Evolutionary conservation across 2,329 filamentous ascomycete genomes (phyloP), one percentile per base, ranked within the genome.

Genomic region (Aspergillus texensis): DNA sequence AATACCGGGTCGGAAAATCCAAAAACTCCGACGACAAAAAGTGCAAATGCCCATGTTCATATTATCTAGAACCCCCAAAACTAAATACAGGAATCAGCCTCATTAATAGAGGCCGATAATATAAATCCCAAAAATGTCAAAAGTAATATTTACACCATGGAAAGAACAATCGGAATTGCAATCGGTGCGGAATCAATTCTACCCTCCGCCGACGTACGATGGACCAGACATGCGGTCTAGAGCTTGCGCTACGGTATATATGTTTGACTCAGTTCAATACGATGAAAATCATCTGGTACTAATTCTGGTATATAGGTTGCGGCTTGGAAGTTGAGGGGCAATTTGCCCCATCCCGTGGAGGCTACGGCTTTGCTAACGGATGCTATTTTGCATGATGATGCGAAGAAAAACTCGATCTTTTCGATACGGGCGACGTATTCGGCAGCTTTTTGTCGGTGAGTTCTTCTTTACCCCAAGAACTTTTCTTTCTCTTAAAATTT

Each of bases 311-410:
- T 19, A 46, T 21, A 81, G 80, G 78, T 82, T n/a, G 75, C 72
- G 62, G 76, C 74, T 2, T 82, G 80, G 80, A 81, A 82, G 62
- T 53, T 80, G 26, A 77, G 79, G 43, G 80, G 79, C 21, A 80
- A 78, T 67, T 71, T 82, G 4, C 80, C 80, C 10, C 80, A 82
- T 65, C 71, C 79, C 14, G 77, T 82, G n/a, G 80, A 82, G 65
- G 78, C 80, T 2, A 82, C 80, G 0, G 80, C 80, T 8, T 69
- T 81, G 12, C 71, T 82, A 62, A 82, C 79, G 14, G 80, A 82
- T 69, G 80, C 80, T 3, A 79, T 82, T 61, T 69, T 82, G 28
- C 78, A 80, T 58, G 80, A 82, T 66, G 74, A 81, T 67, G 72
- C 75, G 16, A 64, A 68, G 58, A 74, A 72, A 50, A 80, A 79